Percentiles rank a stretch among this genome's conserved stretches.
These are phyloP conservation scores for Fistulina hepatica DNA, from an alignment of 1,284 basidiomycete genomes.

Conservation along the genomic window DNA sequence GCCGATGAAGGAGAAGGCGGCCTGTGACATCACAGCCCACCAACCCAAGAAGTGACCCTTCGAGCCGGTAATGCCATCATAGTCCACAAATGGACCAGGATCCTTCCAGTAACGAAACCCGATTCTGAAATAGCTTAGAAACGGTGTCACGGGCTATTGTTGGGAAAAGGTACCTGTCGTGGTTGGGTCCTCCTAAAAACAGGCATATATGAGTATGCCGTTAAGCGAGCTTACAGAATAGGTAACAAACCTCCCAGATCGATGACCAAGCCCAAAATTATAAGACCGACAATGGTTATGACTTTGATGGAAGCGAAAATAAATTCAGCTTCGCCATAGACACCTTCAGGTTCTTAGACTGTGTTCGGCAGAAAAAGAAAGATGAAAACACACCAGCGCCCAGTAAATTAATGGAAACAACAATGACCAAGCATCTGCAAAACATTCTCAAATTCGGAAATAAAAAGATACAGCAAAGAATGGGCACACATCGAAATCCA, in stretches of 20 bases:
- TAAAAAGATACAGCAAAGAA: background rate
- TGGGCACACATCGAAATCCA: conserved; percentile 70
- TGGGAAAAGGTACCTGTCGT: conserved; percentile 34
- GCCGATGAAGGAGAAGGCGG: conserved; percentile 73
- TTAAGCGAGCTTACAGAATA: conserved; percentile 15
- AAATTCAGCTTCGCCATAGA: conserved; percentile 68
- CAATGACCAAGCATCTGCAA: too few relatives aligned
- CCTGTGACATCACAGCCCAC: conserved; percentile 60
- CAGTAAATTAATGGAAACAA: conserved; percentile 56
- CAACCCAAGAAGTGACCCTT: conserved; percentile 61
- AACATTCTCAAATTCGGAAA: too few relatives aligned
- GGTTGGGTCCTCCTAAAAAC: conserved; percentile 33
- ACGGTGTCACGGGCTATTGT: too few relatives aligned
- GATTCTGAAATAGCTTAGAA: too few relatives aligned
- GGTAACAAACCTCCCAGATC: conserved; percentile 49
- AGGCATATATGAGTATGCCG: conserved; percentile 7
- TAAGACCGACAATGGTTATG: conserved; percentile 57
- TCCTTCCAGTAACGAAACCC: conserved; percentile 63
- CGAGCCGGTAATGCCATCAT: conserved; percentile 38
- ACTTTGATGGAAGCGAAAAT: conserved; percentile 73
- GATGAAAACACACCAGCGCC: conserved; percentile 49
- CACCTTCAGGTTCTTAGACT: conserved; percentile 26
- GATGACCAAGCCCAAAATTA: conserved; percentile 56
- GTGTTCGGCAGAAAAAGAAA: conserved; percentile 2
- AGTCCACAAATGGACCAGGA: conserved; percentile 64